Percentiles rank a stretch among this genome's conserved stretches.
Conservation (phyloP, 129 eudicot species). For the Chrysanthemum makinoi region DNA sequence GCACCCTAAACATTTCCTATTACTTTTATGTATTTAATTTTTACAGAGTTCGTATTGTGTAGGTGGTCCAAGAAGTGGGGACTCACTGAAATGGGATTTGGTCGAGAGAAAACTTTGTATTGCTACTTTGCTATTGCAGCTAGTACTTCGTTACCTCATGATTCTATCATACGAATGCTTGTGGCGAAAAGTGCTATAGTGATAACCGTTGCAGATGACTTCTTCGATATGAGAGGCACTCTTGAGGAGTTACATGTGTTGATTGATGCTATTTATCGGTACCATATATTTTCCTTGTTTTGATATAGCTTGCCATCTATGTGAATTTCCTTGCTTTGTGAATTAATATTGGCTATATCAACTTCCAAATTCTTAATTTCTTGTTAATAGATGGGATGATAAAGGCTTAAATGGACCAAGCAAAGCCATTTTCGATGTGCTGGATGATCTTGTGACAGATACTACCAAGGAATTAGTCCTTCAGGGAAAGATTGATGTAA, state of each 20-base stretch:
- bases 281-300: not conserved
- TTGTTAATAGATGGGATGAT: slow-evolving; percentile 52
- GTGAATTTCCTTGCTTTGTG: not conserved
- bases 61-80: slow-evolving; percentile 71
- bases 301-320: not conserved
- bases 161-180: slow-evolving; percentile 45
- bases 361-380: not conserved
- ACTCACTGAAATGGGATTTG: slow-evolving; percentile 64
- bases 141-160: slow-evolving; percentile 38
- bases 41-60: not conserved
- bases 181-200: slow-evolving; percentile 50
- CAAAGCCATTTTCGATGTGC: slow-evolving; percentile 48
- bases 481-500: slow-evolving; percentile 30
- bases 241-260: slow-evolving; percentile 40
- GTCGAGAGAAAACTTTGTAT: slow-evolving; percentile 61
- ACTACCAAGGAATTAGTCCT: slow-evolving; percentile 26
- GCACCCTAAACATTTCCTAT: not conserved
- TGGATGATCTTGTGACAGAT: slow-evolving; percentile 51
- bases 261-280: slow-evolving; percentile 55
- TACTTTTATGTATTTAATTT: not conserved
- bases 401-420: slow-evolving; percentile 48
- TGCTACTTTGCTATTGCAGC: slow-evolving; percentile 49
- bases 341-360: not conserved
- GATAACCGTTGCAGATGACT: slow-evolving; percentile 69
- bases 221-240: slow-evolving; percentile 56